phyloP scores from a whole-genome alignment of 306 rosid genomes.

The Alnus glutinosa region DNA sequence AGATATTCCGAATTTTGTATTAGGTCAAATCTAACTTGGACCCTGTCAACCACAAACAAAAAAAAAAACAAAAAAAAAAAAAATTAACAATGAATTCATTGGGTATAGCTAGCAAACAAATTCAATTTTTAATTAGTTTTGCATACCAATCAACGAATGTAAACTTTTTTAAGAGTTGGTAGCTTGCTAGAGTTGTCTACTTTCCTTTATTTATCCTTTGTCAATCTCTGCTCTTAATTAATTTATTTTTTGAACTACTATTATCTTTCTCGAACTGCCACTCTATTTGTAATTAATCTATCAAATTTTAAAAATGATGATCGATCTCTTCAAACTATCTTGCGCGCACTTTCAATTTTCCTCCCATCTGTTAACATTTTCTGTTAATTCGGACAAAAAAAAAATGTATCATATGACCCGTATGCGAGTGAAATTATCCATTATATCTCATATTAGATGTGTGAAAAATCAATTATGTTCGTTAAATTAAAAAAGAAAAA shows the following conservation, averaged over 20 bases:
- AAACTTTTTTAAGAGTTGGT: neutral
- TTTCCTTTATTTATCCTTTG: neutral
- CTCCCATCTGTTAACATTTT: too few species aligned
- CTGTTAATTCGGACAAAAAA: too few species aligned
- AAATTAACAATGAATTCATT: neutral
- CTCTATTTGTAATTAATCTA: too few species aligned
- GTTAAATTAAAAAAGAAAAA: too few species aligned
- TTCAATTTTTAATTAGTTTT: neutral
- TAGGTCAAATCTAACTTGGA: neutral
- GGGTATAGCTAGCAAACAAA: neutral
- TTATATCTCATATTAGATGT: too few species aligned
- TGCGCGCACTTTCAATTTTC: too few species aligned
- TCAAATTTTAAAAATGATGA: too few species aligned
- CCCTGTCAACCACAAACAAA: neutral
- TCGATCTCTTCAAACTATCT: too few species aligned
- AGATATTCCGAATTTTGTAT: neutral
- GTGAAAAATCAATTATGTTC: too few species aligned
- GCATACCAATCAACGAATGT: neutral
- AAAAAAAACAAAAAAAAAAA: neutral
- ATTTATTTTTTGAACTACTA: neutral
- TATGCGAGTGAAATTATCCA: too few species aligned
- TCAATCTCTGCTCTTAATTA: neutral
- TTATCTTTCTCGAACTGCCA: too few species aligned
- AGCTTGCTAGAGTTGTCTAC: neutral
- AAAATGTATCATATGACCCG: too few species aligned